Evolutionary conservation across 768 basidiomycete species (phyloP).

Genomic region (Phlegmacium glaucopus): DNA sequence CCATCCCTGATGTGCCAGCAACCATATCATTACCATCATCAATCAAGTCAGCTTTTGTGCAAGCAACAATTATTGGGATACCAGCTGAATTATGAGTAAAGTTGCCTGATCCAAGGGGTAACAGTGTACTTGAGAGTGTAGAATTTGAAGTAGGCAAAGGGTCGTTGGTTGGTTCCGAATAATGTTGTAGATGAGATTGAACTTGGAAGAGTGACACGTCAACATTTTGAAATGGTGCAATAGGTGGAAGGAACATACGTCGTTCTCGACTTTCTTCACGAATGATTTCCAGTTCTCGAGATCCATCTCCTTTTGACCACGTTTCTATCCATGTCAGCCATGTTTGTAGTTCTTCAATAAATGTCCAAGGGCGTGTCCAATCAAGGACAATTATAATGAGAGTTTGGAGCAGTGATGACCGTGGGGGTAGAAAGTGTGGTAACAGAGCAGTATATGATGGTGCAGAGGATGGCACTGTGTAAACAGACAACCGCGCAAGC

Average conservation of each 20-base stretch:
- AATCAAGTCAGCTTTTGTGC: slow-evolving; percentile 91
- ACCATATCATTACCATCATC: slow-evolving; percentile 76
- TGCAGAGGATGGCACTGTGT: slow-evolving; percentile 84
- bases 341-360: slow-evolving; percentile 76
- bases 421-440: slow-evolving; percentile 77
- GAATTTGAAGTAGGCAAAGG: slow-evolving; percentile 58
- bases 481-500: slow-evolving; percentile 84
- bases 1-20: slow-evolving; percentile 79
- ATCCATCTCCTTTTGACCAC: slow-evolving; percentile 70
- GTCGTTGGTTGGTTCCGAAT: slow-evolving; percentile 74
- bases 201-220: slow-evolving; percentile 41
- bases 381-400: slow-evolving; percentile 85
- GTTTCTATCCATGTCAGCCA: slow-evolving; percentile 88
- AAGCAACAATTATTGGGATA: slow-evolving; percentile 83
- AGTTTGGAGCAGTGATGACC: slow-evolving; percentile 62
- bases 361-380: slow-evolving; percentile 94
- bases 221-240: not conserved
- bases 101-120: slow-evolving; percentile 83
- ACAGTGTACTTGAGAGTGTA: slow-evolving; percentile 60
- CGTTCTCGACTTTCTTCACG: slow-evolving; percentile 82
- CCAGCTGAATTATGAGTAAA: slow-evolving; percentile 86
- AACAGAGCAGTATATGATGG: slow-evolving; percentile 66
- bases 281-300: slow-evolving; percentile 69
- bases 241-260: slow-evolving; percentile 45
- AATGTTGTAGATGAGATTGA: slow-evolving; percentile 87